Base-by-base conservation (phyloP, 805 yeast genomes). In the Ogataea salicorniae region DNA sequence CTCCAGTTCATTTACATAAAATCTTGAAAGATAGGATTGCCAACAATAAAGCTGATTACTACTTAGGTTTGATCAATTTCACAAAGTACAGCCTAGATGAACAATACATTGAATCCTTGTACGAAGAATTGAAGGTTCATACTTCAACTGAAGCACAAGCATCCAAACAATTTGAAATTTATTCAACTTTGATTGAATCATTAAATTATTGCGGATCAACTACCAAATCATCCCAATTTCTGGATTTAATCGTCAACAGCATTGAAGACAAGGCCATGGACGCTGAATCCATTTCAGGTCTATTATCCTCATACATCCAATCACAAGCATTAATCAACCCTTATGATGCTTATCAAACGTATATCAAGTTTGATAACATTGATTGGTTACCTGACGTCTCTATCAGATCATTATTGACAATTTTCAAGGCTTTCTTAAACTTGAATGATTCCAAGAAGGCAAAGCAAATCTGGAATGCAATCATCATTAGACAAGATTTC, bases 151-250 rank as follows among this genome's bases (percentile, higher is more conserved):
- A 40, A 3, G 22, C 47, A 15, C 38, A 54, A 41, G 43, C 50
- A 37, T 14, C 37, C 14, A 59, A 69, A 34, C 81, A 79, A 54
- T 76, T 71, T 53, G 61, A 65, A 34, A 72, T 83, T 33, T 83
- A 83, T 57, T 64, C 79, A 1, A 62, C 69, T 39, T 65, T 81
- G 48, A 70, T 84, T 34, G 73, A 79, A 34, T 72, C 83, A 1
- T 66, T 84, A 45, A 71, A 80, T 13, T 66, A 69, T 44, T 76
- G 78, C 39, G 76, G 74, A 37, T 77, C 81, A 52, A 53, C 72
- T 35, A 67, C 70, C 8, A 54, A 74, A 37, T 82, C 88, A 4
- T 73, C 84, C 1, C 70, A 74, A 48, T 73, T 83, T 47, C 65
- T 85, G 55, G 86, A 84, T 58, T 68, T 72, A 37, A 68, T 83